Conservation (phyloP, 139 green algal genomes). For the Pseudopediastrum boryanum region DNA sequence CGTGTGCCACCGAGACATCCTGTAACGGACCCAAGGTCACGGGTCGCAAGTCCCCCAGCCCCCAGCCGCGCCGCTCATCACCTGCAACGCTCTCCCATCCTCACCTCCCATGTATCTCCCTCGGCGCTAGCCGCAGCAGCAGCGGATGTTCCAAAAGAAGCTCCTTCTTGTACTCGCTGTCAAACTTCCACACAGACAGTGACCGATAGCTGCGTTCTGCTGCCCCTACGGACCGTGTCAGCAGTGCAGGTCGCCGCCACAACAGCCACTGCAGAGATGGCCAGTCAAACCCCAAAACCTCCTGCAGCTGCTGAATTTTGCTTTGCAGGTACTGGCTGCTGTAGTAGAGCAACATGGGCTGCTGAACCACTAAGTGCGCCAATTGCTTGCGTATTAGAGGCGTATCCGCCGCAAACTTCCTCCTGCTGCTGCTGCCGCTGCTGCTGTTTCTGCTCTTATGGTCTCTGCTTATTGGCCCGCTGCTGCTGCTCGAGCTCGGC, state of each 20-base stretch:
- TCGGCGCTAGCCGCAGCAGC: slow-evolving; percentile 49
- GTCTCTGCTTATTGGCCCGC: neutral
- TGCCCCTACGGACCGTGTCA: slow-evolving; percentile 27
- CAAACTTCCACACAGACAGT: slow-evolving; percentile 57
- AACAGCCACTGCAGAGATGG: slow-evolving; percentile 15
- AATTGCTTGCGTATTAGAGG: too few species aligned
- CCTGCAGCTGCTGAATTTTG: neutral
- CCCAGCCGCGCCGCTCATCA: too few species aligned
- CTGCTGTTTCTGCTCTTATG: neutral
- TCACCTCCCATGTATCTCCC: slow-evolving; percentile 53
- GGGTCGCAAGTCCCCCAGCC: too few species aligned
- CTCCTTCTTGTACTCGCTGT: slow-evolving; percentile 33
- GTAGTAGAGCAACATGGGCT: slow-evolving; percentile 25
- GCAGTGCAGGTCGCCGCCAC: slow-evolving; percentile 29
- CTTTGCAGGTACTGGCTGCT: neutral
- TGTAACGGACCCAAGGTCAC: too few species aligned
- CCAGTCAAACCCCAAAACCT: neutral
- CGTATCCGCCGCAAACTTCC: neutral
- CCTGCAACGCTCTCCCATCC: too few species aligned
- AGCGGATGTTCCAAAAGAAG: slow-evolving; percentile 41
- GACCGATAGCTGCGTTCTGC: slow-evolving; percentile 30
- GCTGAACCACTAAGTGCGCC: too few species aligned
- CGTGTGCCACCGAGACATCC: too few species aligned
- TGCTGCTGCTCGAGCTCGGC: neutral
- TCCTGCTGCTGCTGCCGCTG: slow-evolving; percentile 21